Evolutionary conservation across 768 basidiomycete genomes (phyloP).

Genomic region (Hygrocybe punicea): DNA sequence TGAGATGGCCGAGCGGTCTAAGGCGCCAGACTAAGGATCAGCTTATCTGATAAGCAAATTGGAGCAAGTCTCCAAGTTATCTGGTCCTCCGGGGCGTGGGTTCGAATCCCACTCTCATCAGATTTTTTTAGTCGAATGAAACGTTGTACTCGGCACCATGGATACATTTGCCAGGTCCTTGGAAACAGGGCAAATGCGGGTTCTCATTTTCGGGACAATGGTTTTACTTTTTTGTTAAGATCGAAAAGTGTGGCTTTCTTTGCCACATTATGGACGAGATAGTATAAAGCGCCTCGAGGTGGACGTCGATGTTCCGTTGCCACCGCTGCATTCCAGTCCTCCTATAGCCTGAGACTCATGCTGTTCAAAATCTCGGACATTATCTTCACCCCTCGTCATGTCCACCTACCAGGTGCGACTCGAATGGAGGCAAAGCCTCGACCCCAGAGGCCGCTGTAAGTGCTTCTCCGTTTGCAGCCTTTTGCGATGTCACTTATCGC

Average conservation of each 20-base stretch:
- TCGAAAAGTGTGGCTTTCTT: not conserved
- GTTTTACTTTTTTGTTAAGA: not conserved
- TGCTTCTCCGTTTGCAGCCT: not conserved
- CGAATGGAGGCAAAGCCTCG: not conserved
- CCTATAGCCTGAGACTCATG: not conserved
- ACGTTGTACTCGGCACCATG: not conserved
- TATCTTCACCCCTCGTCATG: constrained; percentile 1
- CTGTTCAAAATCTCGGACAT: constrained; percentile 6
- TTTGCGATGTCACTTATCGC: not conserved
- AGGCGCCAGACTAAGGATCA: constrained; percentile 67
- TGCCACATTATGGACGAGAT: not conserved
- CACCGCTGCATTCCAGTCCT: not conserved
- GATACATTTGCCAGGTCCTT: not conserved
- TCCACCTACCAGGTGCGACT: not conserved
- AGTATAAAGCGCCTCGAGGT: not conserved
- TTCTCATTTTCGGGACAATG: not conserved
- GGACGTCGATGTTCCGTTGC: not conserved
- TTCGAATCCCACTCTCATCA: constrained; percentile 60
- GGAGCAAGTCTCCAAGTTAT: constrained; percentile 10
- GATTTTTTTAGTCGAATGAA: constrained; percentile 12
- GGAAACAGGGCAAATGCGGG: not conserved
- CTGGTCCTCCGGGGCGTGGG: constrained; percentile 46
- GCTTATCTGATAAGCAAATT: constrained; percentile 1
- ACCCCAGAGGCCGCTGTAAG: not conserved
- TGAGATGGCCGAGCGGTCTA: constrained; percentile 76